These are phyloP conservation scores for Clarireedia sp. DNA, from an alignment of 2,329 filamentous ascomycete species.

Conservation along the genomic window DNA sequence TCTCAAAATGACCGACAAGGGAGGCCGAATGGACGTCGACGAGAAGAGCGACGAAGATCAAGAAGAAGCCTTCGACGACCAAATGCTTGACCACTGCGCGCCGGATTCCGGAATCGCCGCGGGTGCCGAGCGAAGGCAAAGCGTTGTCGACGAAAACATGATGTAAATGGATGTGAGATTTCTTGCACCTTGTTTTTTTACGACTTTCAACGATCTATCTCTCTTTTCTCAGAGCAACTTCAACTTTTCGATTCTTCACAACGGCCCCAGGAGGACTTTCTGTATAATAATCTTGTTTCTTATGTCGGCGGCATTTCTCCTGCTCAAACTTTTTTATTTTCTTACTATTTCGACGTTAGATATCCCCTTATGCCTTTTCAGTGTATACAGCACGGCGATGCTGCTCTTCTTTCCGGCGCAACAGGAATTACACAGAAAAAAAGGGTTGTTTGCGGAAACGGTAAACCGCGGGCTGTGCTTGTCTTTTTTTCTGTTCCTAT, in stretches of 20 bases:
- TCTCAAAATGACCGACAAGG: conserved; percentile 61
- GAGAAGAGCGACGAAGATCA: conserved; percentile 26
- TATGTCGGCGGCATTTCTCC: background rate
- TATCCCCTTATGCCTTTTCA: conserved; percentile 9
- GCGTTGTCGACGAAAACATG: background rate
- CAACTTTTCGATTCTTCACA: conserved; percentile 3
- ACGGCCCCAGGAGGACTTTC: background rate
- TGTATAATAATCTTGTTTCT: conserved; percentile 8
- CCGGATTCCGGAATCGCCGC: conserved; percentile 19
- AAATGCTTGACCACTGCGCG: conserved; percentile 20
- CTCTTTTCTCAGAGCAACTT: background rate
- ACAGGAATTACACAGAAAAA: background rate
- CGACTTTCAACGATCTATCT: conserved; percentile 5
- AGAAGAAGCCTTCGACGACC: conserved; percentile 22
- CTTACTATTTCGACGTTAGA: conserved; percentile 8
- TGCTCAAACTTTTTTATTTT: background rate
- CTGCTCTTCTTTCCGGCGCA: background rate
- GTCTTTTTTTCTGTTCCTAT: background rate
- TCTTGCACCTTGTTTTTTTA: background rate
- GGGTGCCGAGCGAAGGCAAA: conserved; percentile 5
- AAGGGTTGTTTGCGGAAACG: conserved; percentile 7
- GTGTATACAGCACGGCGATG: conserved; percentile 8
- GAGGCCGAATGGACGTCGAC: conserved; percentile 26
- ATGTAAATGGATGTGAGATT: background rate
- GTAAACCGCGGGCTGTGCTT: background rate